A percentile compares a stretch with the other conserved stretches of the same genome.
Conservation (phyloP, 345 rosid genomes). For the Populus tremula region DNA sequence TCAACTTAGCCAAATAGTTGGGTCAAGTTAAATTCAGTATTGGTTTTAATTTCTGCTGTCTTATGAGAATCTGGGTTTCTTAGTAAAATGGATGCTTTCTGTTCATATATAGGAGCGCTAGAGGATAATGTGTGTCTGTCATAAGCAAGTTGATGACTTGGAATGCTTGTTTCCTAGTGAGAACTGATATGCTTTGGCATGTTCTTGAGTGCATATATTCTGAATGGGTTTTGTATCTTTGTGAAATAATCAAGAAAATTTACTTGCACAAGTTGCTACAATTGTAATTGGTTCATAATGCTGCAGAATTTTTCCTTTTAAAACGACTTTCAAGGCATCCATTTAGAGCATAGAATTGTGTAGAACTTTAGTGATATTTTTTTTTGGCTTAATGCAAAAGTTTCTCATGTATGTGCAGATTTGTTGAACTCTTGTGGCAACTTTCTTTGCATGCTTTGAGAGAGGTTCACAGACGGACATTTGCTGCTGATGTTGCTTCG, state of each 20-base stretch:
- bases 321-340: too few relatives aligned
- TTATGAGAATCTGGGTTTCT: too few relatives aligned
- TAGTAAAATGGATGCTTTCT: neutral
- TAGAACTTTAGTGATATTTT: too few relatives aligned
- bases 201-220: neutral
- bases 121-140: too few relatives aligned
- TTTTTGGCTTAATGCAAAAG: neutral
- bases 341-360: too few relatives aligned
- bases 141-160: neutral
- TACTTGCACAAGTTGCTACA: neutral
- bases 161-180: neutral
- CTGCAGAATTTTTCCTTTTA: neutral
- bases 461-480: slow-evolving; percentile 93
- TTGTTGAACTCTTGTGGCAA: slow-evolving; percentile 97
- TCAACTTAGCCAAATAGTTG: too few relatives aligned
- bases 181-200: neutral
- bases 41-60: too few relatives aligned
- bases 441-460: slow-evolving; percentile 94
- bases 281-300: neutral
- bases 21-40: too few relatives aligned
- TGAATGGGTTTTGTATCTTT: neutral
- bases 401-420: slow-evolving; percentile 48
- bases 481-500: slow-evolving; percentile 79
- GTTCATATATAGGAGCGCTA: neutral
- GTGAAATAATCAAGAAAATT: neutral